Base-by-base conservation (phyloP, 495 filamentous ascomycete species). In the Neurospora sp. region DNA sequence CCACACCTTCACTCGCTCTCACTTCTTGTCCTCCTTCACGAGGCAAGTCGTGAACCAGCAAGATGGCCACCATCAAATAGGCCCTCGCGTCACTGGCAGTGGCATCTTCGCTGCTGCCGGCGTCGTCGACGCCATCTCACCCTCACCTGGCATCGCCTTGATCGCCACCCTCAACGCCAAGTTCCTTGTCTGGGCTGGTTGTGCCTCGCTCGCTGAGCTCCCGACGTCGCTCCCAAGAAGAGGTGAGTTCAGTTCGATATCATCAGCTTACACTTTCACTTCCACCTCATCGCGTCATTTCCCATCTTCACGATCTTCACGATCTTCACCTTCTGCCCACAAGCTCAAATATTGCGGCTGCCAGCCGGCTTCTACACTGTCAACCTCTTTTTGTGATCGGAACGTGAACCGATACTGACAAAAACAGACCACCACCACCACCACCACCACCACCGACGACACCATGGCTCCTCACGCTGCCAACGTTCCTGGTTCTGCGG, bases 201-300 rank as follows among this genome's bases (percentile, higher is more conserved):
- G 31, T 31, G 31, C 31, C 31, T 31, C 31, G 31, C 31, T 31
- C 31, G 31, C 31, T 31, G 31, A 31, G 31, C 31, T 31, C 2
- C 2, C 31, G 2, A 31, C 27, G 31, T 84, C 85, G 0, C 86
- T 89, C 70, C 86, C 85, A 0, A 83, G 81, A 39, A 82, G 85
- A 70, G 83, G 84, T 79, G 42, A 70, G 81, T 77, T 18, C 9
- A 23, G 10, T 35, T 35, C 27, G 27, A 18, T 9, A 62, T 18
- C 14, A 62, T 35, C 12, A 35, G 2, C 14, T 62, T 18, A 1
- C 27, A 16, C 27, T 31, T 14, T 62, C 54, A 35, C 6, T 23
- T 14, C 3, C 27, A 2, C 27, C 27, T 35, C 54, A 62, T 35
- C 27, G 27, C 27, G 14, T 18, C 54, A 2, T 31, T 9, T 35